phyloP scores from a whole-genome alignment of 1,284 basidiomycete genomes.

The Pseudozyma sp. region DNA sequence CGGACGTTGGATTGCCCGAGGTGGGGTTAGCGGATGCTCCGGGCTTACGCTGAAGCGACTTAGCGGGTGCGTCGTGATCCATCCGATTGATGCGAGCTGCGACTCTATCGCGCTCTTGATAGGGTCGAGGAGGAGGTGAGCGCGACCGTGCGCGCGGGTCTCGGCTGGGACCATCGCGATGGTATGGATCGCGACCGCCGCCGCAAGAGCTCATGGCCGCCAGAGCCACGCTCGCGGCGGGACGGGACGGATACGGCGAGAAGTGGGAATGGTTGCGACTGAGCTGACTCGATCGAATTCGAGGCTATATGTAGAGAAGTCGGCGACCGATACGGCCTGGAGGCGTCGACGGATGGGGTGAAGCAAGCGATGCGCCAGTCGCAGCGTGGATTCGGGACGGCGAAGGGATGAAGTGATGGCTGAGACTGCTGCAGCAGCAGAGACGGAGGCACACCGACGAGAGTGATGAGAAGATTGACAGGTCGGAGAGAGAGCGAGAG shows the following conservation, averaged over 20 bases:
- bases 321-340: too few relatives aligned
- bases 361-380: too few relatives aligned
- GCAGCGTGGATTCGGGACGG: too few relatives aligned
- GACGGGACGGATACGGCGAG: neutral
- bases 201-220: slow-evolving; percentile 14
- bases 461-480: slow-evolving; percentile 14
- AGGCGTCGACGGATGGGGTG: too few relatives aligned
- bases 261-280: too few relatives aligned
- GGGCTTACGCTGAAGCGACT: slow-evolving; percentile 14
- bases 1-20: neutral
- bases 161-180: slow-evolving; percentile 11
- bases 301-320: too few relatives aligned
- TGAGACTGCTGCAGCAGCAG: neutral
- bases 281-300: too few relatives aligned
- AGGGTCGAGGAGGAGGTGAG: slow-evolving; percentile 13
- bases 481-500: neutral
- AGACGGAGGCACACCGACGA: neutral
- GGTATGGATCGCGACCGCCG: slow-evolving; percentile 12
- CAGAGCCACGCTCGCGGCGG: slow-evolving; percentile 3
- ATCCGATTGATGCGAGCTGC: slow-evolving; percentile 3
- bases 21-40: slow-evolving; percentile 3
- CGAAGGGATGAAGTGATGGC: too few relatives aligned
- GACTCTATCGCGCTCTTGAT: neutral
- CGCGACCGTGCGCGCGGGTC: slow-evolving; percentile 21
- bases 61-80: slow-evolving; percentile 16